phyloP scores from a whole-genome alignment of 1,284 basidiomycete genomes.

The Hymenochaete sp. region DNA sequence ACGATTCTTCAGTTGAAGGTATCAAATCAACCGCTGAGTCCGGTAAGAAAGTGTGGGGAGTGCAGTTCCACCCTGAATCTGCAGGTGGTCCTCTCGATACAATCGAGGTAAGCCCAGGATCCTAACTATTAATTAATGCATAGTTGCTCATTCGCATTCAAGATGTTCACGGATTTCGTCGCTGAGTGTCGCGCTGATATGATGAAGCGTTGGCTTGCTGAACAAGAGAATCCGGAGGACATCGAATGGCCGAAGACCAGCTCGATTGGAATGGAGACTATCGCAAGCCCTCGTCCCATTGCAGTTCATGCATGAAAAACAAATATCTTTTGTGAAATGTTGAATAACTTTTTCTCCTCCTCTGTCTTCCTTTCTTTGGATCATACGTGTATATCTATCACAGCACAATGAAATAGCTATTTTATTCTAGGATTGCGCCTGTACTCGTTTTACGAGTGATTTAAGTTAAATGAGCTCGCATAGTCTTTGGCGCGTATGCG shows the following conservation, averaged over 20 bases:
- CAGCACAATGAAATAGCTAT: not conserved
- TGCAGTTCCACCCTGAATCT: conserved; percentile 95
- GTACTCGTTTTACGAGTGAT: no score
- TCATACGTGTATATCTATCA: not conserved
- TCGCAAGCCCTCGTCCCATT: conserved; percentile 22
- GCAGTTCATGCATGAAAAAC: conserved; percentile 20
- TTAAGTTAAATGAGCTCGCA: no score
- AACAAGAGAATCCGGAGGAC: conserved; percentile 12
- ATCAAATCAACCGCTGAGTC: conserved; percentile 87
- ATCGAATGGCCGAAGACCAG: conserved; percentile 18
- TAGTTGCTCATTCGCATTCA: conserved; percentile 3
- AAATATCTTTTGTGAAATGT: not conserved
- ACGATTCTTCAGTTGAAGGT: conserved; percentile 94
- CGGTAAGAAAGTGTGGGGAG: conserved; percentile 88
- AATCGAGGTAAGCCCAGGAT: conserved; percentile 57
- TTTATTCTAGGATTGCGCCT: not conserved
- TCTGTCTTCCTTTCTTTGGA: not conserved
- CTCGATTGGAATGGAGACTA: conserved; percentile 23
- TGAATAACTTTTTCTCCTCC: not conserved
- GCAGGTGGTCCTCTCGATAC: conserved; percentile 90
- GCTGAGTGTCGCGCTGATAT: conserved; percentile 62
- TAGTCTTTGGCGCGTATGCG: no score
- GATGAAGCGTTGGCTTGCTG: conserved; percentile 24
- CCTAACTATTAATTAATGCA: not conserved
- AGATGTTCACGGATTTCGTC: conserved; percentile 93